Evolutionary conservation across 441 rosid species (phyloP).

Genomic region (Mallotus repandus): DNA sequence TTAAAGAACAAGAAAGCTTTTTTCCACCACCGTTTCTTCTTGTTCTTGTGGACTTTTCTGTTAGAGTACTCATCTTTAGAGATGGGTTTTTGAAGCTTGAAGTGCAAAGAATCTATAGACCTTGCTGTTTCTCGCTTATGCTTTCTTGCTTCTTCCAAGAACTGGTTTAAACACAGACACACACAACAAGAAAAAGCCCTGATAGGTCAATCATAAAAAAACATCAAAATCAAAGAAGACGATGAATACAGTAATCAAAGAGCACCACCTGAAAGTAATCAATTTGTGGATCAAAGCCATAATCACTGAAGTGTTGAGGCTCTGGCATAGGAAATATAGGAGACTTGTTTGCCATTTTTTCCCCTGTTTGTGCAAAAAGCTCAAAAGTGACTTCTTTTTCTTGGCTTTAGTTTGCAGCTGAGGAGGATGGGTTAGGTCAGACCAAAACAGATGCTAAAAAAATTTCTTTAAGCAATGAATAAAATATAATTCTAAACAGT

Average conservation of each 20-base stretch:
- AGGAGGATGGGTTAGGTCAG: neutral
- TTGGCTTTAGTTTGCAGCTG: neutral
- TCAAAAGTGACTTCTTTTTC: neutral
- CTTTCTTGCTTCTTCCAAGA: constrained; percentile 71
- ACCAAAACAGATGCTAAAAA: neutral
- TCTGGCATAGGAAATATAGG: constrained; percentile 66
- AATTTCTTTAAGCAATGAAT: neutral
- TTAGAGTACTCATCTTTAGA: constrained; percentile 47
- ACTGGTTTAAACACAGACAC: constrained; percentile 27
- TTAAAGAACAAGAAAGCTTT: constrained; percentile 61
- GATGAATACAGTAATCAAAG: too few relatives aligned
- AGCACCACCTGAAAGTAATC: constrained; percentile 61
- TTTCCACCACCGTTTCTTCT: constrained; percentile 65
- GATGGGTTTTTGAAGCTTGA: constrained; percentile 80
- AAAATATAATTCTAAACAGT: too few relatives aligned
- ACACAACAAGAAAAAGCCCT: neutral
- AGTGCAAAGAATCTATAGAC: constrained; percentile 49
- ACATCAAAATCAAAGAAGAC: neutral
- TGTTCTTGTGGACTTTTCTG: constrained; percentile 36
- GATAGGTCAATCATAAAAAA: neutral
- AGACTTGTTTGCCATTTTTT: constrained; percentile 51
- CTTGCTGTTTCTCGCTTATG: constrained; percentile 52
- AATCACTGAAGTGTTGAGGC: constrained; percentile 75
- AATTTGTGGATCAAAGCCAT: constrained; percentile 89
- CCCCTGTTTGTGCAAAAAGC: neutral